Percentiles rank a stretch among this genome's conserved stretches.
Evolutionary conservation across 148 eudicot genomes (phyloP).

Genomic region (Salicornia ramosissima): DNA sequence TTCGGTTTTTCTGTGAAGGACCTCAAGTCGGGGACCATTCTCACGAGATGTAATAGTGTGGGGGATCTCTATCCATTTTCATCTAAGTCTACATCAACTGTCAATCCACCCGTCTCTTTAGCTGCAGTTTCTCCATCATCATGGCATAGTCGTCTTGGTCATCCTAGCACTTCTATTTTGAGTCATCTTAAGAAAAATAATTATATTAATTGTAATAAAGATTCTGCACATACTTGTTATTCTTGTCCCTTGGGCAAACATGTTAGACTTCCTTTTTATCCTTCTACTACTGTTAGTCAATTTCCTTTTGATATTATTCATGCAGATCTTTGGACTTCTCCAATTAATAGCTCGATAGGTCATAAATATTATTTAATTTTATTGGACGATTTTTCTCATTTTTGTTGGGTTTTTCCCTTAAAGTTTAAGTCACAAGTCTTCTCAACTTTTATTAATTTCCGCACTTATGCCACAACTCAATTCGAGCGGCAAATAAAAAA

Average conservation of each 20-base stretch:
- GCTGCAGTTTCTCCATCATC: background rate
- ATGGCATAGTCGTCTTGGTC: background rate
- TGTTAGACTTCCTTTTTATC: background rate
- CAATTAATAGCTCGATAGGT: background rate
- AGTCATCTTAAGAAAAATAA: background rate
- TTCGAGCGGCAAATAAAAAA: too few species aligned
- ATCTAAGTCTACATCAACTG: background rate
- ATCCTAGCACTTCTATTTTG: background rate
- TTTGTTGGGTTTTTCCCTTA: background rate
- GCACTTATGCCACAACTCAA: background rate
- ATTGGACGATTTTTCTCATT: background rate
- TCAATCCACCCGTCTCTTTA: background rate
- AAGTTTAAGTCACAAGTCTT: background rate
- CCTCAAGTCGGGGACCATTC: background rate
- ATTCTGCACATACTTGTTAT: background rate
- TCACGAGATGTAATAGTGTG: background rate
- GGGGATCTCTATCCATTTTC: constrained; percentile 5
- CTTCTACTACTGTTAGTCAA: background rate
- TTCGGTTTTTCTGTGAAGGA: constrained; percentile 1
- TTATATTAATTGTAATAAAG: background rate
- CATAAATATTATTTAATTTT: background rate
- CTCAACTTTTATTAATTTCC: background rate
- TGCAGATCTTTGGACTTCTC: background rate
- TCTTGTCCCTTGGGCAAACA: constrained; percentile 6
- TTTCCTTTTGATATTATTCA: constrained; percentile 8